phyloP scores from a whole-genome alignment of 176 grass and related monocot species.

The Pontederia crassipes region DNA sequence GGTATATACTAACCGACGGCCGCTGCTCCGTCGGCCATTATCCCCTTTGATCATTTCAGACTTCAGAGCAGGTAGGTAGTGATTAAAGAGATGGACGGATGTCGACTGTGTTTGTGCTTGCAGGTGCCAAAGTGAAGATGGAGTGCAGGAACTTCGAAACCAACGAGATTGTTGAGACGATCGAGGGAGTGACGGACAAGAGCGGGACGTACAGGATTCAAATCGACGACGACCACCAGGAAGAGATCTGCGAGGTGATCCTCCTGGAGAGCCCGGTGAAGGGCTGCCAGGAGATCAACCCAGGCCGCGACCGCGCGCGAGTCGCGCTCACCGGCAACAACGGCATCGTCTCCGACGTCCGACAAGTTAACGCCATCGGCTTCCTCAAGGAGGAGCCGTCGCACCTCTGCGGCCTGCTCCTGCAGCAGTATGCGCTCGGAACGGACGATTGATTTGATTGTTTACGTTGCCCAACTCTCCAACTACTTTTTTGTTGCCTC shows the following conservation, averaged over 20 bases:
- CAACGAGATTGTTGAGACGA: conserved; percentile 13
- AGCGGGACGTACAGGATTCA: conserved; percentile 28
- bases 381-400: conserved; percentile 55
- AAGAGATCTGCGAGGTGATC: conserved; percentile 52
- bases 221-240: conserved; percentile 29
- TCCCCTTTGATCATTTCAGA: too few relatives aligned
- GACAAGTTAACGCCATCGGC: conserved; percentile 50
- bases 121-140: conserved; percentile 35
- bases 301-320: conserved; percentile 25
- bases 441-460: conserved; percentile 15
- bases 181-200: conserved; percentile 21
- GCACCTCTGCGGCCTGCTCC: conserved; percentile 36
- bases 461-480: too few relatives aligned
- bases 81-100: too few relatives aligned
- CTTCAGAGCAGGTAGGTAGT: too few relatives aligned
- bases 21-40: too few relatives aligned
- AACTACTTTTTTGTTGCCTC: too few relatives aligned
- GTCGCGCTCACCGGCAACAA: conserved; percentile 24
- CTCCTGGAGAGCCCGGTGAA: neutral
- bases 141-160: conserved; percentile 43
- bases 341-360: conserved; percentile 24
- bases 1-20: too few relatives aligned
- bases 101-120: neutral
- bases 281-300: conserved; percentile 1
- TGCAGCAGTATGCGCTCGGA: conserved; percentile 24